Percentiles rank a stretch among this genome's conserved stretches.
These are phyloP conservation scores for Saitozyma podzolica DNA, from an alignment of 768 basidiomycete genomes.

Conservation along the genomic window DNA sequence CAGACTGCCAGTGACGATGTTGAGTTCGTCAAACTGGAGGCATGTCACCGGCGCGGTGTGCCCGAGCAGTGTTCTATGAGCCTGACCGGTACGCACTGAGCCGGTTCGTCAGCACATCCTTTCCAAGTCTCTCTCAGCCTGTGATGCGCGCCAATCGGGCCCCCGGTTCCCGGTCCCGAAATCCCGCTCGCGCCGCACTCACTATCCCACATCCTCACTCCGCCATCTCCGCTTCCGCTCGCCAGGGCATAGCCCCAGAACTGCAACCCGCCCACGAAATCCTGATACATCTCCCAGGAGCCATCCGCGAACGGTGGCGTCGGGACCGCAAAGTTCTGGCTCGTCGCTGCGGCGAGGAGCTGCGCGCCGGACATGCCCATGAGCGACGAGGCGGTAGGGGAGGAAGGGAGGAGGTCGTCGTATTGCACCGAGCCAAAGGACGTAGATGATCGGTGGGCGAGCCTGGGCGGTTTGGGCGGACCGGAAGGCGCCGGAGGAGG, in stretches of 20 bases:
- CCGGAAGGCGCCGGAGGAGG: slow-evolving; percentile 51
- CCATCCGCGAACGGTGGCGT: slow-evolving; percentile 87
- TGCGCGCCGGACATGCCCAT: slow-evolving; percentile 45
- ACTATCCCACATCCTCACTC: slow-evolving; percentile 99
- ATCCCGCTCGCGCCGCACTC: slow-evolving; percentile 55
- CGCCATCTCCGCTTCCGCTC: slow-evolving; percentile 95
- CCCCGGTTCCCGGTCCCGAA: background rate
- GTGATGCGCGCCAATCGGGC: background rate
- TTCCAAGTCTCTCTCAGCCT: background rate
- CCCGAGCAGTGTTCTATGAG: slow-evolving; percentile 86
- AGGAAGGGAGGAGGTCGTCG: slow-evolving; percentile 46
- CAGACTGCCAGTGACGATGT: slow-evolving; percentile 86
- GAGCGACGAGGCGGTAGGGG: slow-evolving; percentile 17
- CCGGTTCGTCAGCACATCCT: background rate
- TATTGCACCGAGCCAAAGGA: slow-evolving; percentile 45
- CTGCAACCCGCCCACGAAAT: slow-evolving; percentile 95
- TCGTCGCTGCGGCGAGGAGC: slow-evolving; percentile 59
- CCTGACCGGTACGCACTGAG: slow-evolving; percentile 94
- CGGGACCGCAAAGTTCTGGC: slow-evolving; percentile 69
- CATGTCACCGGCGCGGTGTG: slow-evolving; percentile 93
- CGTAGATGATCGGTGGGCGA: slow-evolving; percentile 43
- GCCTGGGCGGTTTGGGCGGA: slow-evolving; percentile 19
- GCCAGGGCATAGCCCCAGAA: slow-evolving; percentile 99
- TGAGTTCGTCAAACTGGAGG: slow-evolving; percentile 90
- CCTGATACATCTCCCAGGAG: slow-evolving; percentile 90